Conservation (phyloP, 1,284 basidiomycete species). For the Leccinum griseonigrum region DNA sequence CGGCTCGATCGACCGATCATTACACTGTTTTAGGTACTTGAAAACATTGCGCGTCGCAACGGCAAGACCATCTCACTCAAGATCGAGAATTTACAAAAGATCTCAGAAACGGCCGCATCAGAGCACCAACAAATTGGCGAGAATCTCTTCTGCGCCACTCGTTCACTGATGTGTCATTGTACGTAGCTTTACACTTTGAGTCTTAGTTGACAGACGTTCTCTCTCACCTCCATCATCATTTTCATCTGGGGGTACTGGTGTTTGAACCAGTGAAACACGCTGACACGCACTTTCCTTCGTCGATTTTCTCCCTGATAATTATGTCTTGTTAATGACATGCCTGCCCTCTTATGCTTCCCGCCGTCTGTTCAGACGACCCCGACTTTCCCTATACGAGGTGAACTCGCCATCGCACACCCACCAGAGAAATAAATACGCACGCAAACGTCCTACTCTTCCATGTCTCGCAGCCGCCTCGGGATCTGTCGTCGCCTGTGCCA, state of each 20-base stretch:
- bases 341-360: conserved; percentile 26
- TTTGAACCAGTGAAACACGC: no score
- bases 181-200: conserved; percentile 5
- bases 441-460: conserved; percentile 63
- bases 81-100: conserved; percentile 42
- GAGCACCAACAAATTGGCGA: conserved; percentile 22
- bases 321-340: no score
- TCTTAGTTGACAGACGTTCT: neutral
- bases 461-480: conserved; percentile 75
- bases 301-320: neutral
- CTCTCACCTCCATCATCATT: conserved; percentile 48
- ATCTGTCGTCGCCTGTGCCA: conserved; percentile 55
- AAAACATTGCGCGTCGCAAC: conserved; percentile 53
- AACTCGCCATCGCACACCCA: neutral
- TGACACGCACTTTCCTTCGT: neutral
- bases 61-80: conserved; percentile 44
- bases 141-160: conserved; percentile 36
- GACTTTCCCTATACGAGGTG: conserved; percentile 34
- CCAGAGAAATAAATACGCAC: conserved; percentile 38
- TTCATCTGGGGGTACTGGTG: conserved; percentile 46
- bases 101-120: conserved; percentile 20
- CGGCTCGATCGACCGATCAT: neutral
- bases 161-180: conserved; percentile 42
- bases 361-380: conserved; percentile 38
- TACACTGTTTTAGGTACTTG: conserved; percentile 35